Evolutionary conservation across 768 basidiomycete genomes (phyloP), one percentile per base, ranked within the genome.

Genomic region (Cantharellus anzutake): DNA sequence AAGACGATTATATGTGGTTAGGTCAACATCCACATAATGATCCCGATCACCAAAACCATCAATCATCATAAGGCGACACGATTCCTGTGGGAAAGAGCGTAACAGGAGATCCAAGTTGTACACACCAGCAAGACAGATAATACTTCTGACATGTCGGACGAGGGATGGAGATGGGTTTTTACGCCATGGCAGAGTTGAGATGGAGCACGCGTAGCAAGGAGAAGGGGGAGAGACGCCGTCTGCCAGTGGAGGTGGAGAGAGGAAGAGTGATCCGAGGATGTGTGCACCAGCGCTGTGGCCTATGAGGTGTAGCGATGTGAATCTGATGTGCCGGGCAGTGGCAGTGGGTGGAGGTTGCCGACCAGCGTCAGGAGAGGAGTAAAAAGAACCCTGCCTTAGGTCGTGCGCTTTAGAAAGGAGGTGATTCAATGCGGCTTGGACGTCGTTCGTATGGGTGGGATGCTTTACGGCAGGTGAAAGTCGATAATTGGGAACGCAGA

Each of bases 281-380:
- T 91, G 88, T 1, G 87, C 84, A 62, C 82, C 75, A 70, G 84
- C 86, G 69, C 85, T 87, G 69, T 90, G 88, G 7, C 86, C 86
- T 35, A 86, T 72, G 50, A 29, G 20, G 20, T 29, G 20, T 29
- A 29, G 20, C 20, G 20, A 29, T 29, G 20, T 29, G 20, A 29
- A 29, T 29, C 20, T 29, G 20, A 29, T 29, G 20, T 29, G 20
- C 20, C 20, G 20, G 20, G 20, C 20, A 29, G 20, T 29, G 20
- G 20, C 20, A 29, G 20, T 29, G 20, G 20, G 20, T 29, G 20
- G 20, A 29, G 20, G 20, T 29, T 29, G 20, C 20, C 20, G 20
- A 29, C 20, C 20, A 29, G 20, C 20, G 20, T 29, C 20, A 29
- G 20, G 20, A 29, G 20, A 72, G 5, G 20, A 29, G 20, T 29